Evolutionary conservation across 371 early-diverging fungal genomes (phyloP), one percentile per base, ranked within the genome.

Genomic region (Apophysomyces trapeziformis): DNA sequence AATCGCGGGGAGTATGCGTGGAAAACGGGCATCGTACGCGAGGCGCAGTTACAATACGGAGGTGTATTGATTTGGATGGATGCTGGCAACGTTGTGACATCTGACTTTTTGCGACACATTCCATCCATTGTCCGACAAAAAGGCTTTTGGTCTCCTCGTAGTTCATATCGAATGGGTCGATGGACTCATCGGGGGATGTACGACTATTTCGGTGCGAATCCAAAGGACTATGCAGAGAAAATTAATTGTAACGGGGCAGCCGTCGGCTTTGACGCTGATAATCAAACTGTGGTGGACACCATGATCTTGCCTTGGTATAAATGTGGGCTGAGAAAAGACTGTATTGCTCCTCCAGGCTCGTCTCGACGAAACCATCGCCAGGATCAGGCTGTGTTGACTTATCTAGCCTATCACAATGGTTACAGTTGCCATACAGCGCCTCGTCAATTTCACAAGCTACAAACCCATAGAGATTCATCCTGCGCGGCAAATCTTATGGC

Each of bases 201-300:
- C n/a, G 70, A 81, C n/a, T 89, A 75, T 60, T 87, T 75, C 68
- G 71, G 70, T 7, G 85, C 77, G 13, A 64, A 75, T 38, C 12
- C 68, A 14, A 75, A 73, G 13, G 65, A 69, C 8, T 89, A 83
- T 66, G 73, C 72, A 4, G 68, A 73, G 8, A 78, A 79, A 38
- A 64, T 70, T n/a, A 89, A 89, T 61, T 89, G 89, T 68, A 89
- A 89, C 62, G 89, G 86, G 4, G 89, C 89, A 1, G 82, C 83
- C 1, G 72, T 87, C 39, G 85, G 82, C 0, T 89, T 89, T 63
- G 89, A 89, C 68, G 67, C 85, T 4, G 67, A 70, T 9, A 87
- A 79, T 36, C 66, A 73, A 5, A 73, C 77, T 0, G 76, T 85
- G 43, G 81, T 82, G 32, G 71, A 82, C 38, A 64, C 74, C 1